These are phyloP conservation scores for Saccharomycopsis guyanensis DNA, from an alignment of 805 yeast species.

Conservation along the genomic window DNA sequence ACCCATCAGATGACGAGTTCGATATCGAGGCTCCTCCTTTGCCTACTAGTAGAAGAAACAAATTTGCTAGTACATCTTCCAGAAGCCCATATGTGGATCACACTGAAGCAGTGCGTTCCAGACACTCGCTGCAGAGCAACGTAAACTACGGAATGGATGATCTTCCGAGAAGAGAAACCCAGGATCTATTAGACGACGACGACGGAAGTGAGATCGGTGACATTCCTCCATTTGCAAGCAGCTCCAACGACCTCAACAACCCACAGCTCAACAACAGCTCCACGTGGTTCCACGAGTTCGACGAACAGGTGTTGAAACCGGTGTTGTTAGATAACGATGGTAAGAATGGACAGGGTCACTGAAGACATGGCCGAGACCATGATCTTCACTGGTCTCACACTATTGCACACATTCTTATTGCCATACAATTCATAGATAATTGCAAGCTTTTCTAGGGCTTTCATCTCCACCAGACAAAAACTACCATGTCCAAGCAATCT, in stretches of 20 bases:
- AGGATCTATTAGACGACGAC: constrained; percentile 3
- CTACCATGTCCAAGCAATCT: background rate
- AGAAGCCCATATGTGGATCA: background rate
- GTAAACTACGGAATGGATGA: constrained; percentile 8
- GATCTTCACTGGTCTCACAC: too few relatives aligned
- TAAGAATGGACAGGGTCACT: too few relatives aligned
- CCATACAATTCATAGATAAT: too few relatives aligned
- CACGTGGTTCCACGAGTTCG: constrained; percentile 89
- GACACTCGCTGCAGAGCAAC: background rate
- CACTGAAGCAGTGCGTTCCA: background rate
- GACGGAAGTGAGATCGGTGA: constrained; percentile 15
- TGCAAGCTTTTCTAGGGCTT: too few relatives aligned
- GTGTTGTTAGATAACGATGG: constrained; percentile 60
- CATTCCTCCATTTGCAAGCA: constrained; percentile 17
- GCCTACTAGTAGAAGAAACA: constrained; percentile 1
- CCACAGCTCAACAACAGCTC: background rate
- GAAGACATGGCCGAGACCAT: too few relatives aligned
- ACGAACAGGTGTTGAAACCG: constrained; percentile 89
- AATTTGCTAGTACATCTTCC: background rate
- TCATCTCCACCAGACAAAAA: background rate
- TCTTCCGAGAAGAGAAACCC: background rate
- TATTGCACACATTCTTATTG: too few relatives aligned
- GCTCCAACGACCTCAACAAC: background rate
- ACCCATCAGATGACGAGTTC: constrained; percentile 83
- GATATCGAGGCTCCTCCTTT: constrained; percentile 68